Base-by-base conservation (phyloP, 2,329 filamentous ascomycete species). In the Cryoendolithus antarcticus region DNA sequence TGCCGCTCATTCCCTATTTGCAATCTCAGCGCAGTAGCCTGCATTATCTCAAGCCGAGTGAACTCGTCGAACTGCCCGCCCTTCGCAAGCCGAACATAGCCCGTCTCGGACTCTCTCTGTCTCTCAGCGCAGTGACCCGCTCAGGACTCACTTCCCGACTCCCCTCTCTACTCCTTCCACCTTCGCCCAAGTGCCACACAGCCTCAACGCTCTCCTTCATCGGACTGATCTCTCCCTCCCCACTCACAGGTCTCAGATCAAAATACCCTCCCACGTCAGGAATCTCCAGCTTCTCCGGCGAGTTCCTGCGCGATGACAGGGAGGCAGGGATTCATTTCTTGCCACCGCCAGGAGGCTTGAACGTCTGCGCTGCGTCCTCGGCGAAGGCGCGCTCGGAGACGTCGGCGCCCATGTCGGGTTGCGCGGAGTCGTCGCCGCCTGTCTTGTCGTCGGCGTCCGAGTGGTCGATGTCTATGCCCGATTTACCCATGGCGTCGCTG, bases 401-500 rank as follows among this genome's bases (percentile, higher is more conserved):
- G 6, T 21, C 19, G 6, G 19, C 19, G 19, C 19, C 19, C 19
- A 21, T 21, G 19, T 40, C 38, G 37, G 9, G 31, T 24, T 39
- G 21, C 11, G 32, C 27, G 13, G 38, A 19, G 10, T 24, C 38
- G 6, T 32, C 15, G 9, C 33, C 33, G 19, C 11, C 28, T 13
- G 24, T 12, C 13, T 33, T 24, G 24, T 39, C 33, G n/a, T 36
- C 19, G 5, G 38, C 38, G 30, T 40, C 38, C 19, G 34, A 29
- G 24, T 50, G 35, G 24, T 55, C 49, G 38, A 55, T 46, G 39
- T 51, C 47, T 2, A 46, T 48, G 28, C 52, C 52, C 21, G 44
- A 48, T 37, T 51, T 48, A 34, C 51, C 51, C 52, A 55, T 55
- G 9, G 52, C 51, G 41, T 55, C 52, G 8, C 49, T 50, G 30